A percentile compares a stretch with the other conserved stretches of the same genome.
These are phyloP conservation scores for Porogramme epimiltina DNA, from an alignment of 1,284 basidiomycete species.

Conservation along the genomic window DNA sequence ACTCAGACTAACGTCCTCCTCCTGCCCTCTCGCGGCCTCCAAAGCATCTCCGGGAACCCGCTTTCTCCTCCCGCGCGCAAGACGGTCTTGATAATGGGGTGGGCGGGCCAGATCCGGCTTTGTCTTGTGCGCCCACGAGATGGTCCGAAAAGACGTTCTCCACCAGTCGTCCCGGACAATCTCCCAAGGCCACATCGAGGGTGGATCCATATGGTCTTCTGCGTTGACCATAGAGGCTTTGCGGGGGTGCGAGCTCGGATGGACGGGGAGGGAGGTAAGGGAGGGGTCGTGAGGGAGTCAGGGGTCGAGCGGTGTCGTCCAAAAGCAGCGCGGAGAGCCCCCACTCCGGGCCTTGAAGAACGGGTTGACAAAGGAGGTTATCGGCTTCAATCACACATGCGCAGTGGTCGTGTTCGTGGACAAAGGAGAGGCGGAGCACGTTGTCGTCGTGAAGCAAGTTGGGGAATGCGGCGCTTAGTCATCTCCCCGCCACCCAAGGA, in stretches of 20 bases:
- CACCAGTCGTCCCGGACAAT: conserved; percentile 26
- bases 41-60: conserved; percentile 3
- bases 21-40: conserved; percentile 5
- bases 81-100: conserved; percentile 28
- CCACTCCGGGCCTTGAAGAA: conserved; percentile 16
- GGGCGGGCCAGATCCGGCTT: conserved; percentile 27
- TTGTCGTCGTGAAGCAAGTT: conserved; percentile 25
- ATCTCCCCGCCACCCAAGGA: not conserved
- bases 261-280: not conserved
- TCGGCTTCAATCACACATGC: conserved; percentile 25
- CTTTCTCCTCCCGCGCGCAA: conserved; percentile 21
- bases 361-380: conserved; percentile 22
- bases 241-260: not conserved
- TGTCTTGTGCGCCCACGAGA: conserved; percentile 30
- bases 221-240: conserved; percentile 7
- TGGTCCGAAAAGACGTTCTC: conserved; percentile 26
- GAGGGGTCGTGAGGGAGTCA: conserved; percentile 9
- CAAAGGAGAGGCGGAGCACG: conserved; percentile 21
- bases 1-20: conserved; percentile 28
- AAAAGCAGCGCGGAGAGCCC: conserved; percentile 2
- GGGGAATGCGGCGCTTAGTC: conserved; percentile 22
- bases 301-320: conserved; percentile 10
- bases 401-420: conserved; percentile 22
- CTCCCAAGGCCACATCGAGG: conserved; percentile 25
- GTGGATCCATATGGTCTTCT: conserved; percentile 7